Evolutionary conservation across 306 rosid genomes (phyloP).

Genomic region (Fragaria vesca): DNA sequence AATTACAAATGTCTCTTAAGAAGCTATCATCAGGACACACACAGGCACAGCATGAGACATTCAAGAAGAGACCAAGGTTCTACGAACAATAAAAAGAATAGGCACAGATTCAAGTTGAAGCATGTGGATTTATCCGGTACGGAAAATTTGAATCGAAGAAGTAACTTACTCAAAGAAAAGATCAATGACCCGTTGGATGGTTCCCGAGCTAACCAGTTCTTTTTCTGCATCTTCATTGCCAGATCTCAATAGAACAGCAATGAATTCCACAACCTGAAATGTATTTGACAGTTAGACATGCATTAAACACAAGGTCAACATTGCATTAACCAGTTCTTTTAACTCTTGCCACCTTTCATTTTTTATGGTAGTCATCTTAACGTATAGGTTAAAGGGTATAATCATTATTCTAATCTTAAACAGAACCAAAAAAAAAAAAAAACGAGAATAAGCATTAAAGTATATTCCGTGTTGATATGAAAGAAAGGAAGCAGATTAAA

Average conservation of each 20-base stretch:
- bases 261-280: constrained; percentile 87
- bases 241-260: constrained; percentile 82
- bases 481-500: neutral
- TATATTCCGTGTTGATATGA: neutral
- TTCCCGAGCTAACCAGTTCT: constrained; percentile 87
- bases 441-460: neutral
- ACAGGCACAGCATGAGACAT: neutral
- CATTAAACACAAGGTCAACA: neutral
- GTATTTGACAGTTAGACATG: constrained; percentile 5
- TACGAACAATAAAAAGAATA: neutral
- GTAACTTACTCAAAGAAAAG: constrained; percentile 92
- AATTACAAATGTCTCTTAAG: constrained; percentile 4
- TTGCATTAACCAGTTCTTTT: neutral
- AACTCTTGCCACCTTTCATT: neutral
- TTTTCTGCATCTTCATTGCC: constrained; percentile 80
- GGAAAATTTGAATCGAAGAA: neutral
- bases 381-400: neutral
- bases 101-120: constrained; percentile 7
- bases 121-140: neutral
- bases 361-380: neutral
- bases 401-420: neutral
- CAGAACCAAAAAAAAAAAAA: neutral
- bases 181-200: constrained; percentile 75
- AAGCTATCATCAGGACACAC: neutral
- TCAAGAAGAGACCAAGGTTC: neutral